Evolutionary conservation across 768 basidiomycete genomes (phyloP).

Genomic region (Mrakia hoshinonis): DNA sequence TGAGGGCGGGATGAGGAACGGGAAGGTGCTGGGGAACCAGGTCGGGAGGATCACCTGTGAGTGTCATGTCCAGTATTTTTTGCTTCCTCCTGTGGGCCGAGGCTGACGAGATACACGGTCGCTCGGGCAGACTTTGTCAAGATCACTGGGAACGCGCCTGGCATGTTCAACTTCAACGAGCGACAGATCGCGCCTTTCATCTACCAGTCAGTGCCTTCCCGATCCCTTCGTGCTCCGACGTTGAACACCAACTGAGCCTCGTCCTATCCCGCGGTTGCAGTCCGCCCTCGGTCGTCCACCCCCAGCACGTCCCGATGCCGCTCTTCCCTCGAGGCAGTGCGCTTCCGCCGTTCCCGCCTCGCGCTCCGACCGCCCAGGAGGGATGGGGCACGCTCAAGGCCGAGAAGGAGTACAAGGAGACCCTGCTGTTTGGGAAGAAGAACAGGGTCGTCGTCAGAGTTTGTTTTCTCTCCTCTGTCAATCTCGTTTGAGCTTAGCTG

Average conservation of each 20-base stretch:
- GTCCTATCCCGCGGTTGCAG: not conserved
- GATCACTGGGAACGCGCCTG: not conserved
- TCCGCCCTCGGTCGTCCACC: not conserved
- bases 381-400: not conserved
- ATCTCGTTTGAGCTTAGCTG: not conserved
- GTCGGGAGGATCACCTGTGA: conserved; percentile 9
- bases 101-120: no score
- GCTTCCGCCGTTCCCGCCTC: no score
- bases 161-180: conserved; percentile 2
- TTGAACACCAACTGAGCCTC: not conserved
- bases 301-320: not conserved
- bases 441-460: not conserved
- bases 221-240: not conserved
- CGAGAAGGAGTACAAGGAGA: not conserved
- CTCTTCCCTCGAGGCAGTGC: not conserved
- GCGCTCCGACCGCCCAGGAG: not conserved
- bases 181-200: conserved; percentile 5
- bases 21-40: not conserved
- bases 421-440: not conserved
- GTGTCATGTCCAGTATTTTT: not conserved
- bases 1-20: not conserved
- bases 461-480: not conserved
- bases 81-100: not conserved
- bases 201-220: not conserved
- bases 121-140: conserved; percentile 11